Evolutionary conservation across 2,329 filamentous ascomycete genomes (phyloP).

Genomic region (Zasmidium angulare): DNA sequence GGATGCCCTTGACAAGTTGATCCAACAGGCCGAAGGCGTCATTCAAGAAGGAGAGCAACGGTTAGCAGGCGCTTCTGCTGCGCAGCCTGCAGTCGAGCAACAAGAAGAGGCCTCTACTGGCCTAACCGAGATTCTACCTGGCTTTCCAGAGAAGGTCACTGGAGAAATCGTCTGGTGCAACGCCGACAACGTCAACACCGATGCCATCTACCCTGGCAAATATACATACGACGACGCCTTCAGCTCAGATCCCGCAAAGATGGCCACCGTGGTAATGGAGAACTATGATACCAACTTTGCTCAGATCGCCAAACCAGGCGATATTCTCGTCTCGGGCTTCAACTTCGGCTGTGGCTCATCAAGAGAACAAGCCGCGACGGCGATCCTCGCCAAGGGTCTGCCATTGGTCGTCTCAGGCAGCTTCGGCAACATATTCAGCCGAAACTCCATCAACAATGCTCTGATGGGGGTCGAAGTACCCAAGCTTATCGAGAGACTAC

Average conservation of each 20-base stretch:
- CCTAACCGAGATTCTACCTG: constrained; percentile 72
- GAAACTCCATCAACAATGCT: constrained; percentile 79
- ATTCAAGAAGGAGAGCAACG: constrained; percentile 56
- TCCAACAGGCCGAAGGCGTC: constrained; percentile 66
- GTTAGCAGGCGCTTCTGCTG: constrained; percentile 34
- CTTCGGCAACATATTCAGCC: constrained; percentile 79
- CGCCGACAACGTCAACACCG: constrained; percentile 84
- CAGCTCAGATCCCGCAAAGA: constrained; percentile 67
- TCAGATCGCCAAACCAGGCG: constrained; percentile 62
- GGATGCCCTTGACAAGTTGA: constrained; percentile 69
- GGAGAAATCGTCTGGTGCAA: constrained; percentile 91
- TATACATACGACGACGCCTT: constrained; percentile 91
- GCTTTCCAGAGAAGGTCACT: constrained; percentile 78
- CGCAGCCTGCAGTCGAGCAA: constrained; percentile 33
- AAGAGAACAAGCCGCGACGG: constrained; percentile 84
- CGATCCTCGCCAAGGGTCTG: constrained; percentile 77
- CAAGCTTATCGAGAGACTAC: constrained; percentile 62
- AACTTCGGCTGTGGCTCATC: constrained; percentile 86
- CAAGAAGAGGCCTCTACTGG: constrained; percentile 31
- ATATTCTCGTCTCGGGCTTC: constrained; percentile 82
- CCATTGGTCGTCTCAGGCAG: constrained; percentile 77
- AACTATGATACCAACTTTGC: constrained; percentile 83
- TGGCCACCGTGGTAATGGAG: constrained; percentile 89
- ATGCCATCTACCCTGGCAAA: constrained; percentile 87
- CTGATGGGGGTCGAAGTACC: constrained; percentile 72